Evolutionary conservation across 495 filamentous ascomycete genomes (phyloP).

Genomic region (Neurospora sp.): DNA sequence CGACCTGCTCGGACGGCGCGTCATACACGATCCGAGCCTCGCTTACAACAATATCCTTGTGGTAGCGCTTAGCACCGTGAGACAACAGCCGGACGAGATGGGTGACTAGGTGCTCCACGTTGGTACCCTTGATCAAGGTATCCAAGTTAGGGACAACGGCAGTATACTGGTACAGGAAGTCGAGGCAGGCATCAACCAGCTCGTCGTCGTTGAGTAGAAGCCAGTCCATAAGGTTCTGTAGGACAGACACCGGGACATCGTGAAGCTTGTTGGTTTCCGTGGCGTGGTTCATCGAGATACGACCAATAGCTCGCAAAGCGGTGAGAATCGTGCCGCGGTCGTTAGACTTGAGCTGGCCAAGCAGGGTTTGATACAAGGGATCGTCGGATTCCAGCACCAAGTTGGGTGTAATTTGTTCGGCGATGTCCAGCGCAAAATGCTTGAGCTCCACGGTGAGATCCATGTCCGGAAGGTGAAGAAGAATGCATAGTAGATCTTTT

Average conservation of each 20-base stretch:
- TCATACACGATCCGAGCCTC: constrained; percentile 24
- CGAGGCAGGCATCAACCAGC: constrained; percentile 71
- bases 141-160: constrained; percentile 79
- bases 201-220: constrained; percentile 88
- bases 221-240: constrained; percentile 67
- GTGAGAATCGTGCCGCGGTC: constrained; percentile 84
- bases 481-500: constrained; percentile 71
- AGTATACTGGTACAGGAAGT: constrained; percentile 94
- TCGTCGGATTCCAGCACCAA: constrained; percentile 60
- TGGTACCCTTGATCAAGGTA: constrained; percentile 48
- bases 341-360: constrained; percentile 55
- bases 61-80: constrained; percentile 47
- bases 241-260: constrained; percentile 51
- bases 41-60: constrained; percentile 35
- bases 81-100: constrained; percentile 70
- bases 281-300: constrained; percentile 72
- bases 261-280: constrained; percentile 66
- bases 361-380: constrained; percentile 66
- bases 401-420: constrained; percentile 79
- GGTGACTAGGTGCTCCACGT: constrained; percentile 57
- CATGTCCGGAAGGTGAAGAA: constrained; percentile 66
- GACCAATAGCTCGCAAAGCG: constrained; percentile 72
- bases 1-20: constrained; percentile 47
- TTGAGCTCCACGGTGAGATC: constrained; percentile 75
- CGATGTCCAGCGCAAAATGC: constrained; percentile 86